Evolutionary conservation across 257 asterid genomes (phyloP), one percentile per base, ranked within the genome.

Genomic region (Solanum dulcamara): DNA sequence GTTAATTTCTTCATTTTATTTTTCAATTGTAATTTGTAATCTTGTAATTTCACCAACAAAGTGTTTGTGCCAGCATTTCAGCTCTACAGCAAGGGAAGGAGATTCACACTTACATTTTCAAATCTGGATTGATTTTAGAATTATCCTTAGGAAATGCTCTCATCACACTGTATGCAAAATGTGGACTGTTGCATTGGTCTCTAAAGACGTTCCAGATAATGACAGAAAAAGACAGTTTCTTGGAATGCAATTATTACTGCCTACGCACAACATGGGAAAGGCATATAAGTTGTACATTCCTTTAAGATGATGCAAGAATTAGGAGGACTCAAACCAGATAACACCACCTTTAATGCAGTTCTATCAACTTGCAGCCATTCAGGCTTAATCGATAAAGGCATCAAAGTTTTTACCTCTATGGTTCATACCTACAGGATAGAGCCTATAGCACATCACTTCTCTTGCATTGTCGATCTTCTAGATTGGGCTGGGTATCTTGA

Each of bases 321-420:
- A 12, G 71, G 72, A 70, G 83, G 82, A n/a, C 84, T 87, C n/a
- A 67, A 32, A 85, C 99, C 98, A 5, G 98, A 95, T 86, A 89
- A 88, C 64, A 95, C 98, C 50, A 94, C 98, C 20, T 94, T 93
- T 86, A 95, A 96, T 40, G 95, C 94, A 57, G 92, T 94, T 67
- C 97, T 95, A 72, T 91, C 99, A 20, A 98, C 98, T 86, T 93
- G 98, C 88, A 95, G 99, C 86, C 97, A 90, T 66, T 92, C 99
- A 7, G 98, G 99, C 81, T 88, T 93, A 84, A 92, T 95, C 77
- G 57, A 86, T 17, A 94, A 93, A 17, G 98, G 97, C 17, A 87
- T 91, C 86, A 84, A 82, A 67, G 89, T 95, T 28, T 95, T 95
- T 81, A 91, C 85, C 85, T 55, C 88, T 74, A 92, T 95, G 97